These are phyloP conservation scores for Rhodocollybia butyracea DNA, from an alignment of 768 basidiomycete species.

Conservation along the genomic window DNA sequence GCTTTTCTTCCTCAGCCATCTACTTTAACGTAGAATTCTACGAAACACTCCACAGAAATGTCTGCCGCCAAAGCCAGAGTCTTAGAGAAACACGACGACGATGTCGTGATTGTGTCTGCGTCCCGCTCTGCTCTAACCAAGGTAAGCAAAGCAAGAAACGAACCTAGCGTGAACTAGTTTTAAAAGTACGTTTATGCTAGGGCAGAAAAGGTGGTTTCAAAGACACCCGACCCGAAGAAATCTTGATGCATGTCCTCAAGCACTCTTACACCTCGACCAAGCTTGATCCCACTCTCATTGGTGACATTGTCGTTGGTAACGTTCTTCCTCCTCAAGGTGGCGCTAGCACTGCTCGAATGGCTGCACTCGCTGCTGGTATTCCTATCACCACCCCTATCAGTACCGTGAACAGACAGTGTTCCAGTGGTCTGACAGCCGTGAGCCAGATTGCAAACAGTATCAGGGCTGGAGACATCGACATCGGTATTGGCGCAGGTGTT, in stretches of 20 bases:
- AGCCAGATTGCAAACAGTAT: constrained; percentile 84
- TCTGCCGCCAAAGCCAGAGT: constrained; percentile 48
- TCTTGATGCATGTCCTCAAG: constrained; percentile 72
- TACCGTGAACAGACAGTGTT: constrained; percentile 91
- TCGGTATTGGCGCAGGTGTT: constrained; percentile 88
- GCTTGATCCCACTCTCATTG: constrained; percentile 79
- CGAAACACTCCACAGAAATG: too few relatives aligned
- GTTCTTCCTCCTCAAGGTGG: constrained; percentile 88
- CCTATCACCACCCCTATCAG: constrained; percentile 70
- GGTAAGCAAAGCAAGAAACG: constrained; percentile 36
- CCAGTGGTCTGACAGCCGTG: constrained; percentile 80
- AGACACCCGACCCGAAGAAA: constrained; percentile 81
- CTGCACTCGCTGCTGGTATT: constrained; percentile 81
- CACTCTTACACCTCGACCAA: constrained; percentile 65
- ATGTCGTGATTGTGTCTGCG: constrained; percentile 89
- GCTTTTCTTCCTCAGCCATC: neutral
- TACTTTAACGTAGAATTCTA: too few relatives aligned
- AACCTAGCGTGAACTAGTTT: neutral
- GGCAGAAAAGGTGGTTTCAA: constrained; percentile 88
- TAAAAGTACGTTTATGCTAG: constrained; percentile 32
- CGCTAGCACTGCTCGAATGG: constrained; percentile 80
- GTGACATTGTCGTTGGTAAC: constrained; percentile 84
- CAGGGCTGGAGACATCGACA: constrained; percentile 73
- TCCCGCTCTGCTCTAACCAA: constrained; percentile 92
- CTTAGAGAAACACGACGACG: constrained; percentile 72